Evolutionary conservation across 805 yeast genomes (phyloP), one percentile per base, ranked within the genome.

Genomic region (Saturnispora ahearnii): DNA sequence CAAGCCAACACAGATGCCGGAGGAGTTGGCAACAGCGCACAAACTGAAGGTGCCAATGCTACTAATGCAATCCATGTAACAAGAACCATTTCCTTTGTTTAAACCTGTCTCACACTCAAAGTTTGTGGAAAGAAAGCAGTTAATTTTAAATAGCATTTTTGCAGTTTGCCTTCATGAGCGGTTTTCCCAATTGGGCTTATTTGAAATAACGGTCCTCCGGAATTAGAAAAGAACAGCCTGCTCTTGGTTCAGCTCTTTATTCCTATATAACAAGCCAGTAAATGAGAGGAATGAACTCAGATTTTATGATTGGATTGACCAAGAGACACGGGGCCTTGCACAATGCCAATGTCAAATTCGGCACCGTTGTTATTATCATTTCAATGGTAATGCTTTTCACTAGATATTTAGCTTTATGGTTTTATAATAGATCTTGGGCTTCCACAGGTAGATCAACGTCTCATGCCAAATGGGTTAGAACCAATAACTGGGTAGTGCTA

Each of bases 341-440:
- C 59, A 71, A 56, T 49, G 75, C 74, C 40, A 84, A 84, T 59
- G 57, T 81, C 43, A 73, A 74, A 45, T 84, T 77, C 58, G 93
- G 91, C 0, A 77, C 79, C 56, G 57, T 73, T 11, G 62, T 79
- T 0, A 61, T 82, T 6, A 57, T 66, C 1, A 49, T 77, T 3
- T 67, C 81, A 1, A 44, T 72, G 0, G 42, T 68, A 0, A 77
- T 78, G 52, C 51, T 77, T 0, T 26, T 62, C 0, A 58, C 63
- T 24, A 57, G 78, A 11, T 61, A 61, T n/a, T 43, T 64, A 1
- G 54, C 71, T 12, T 61, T 73, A 37, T 58, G 58, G 33, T 52
- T 63, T 10, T 67, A 71, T 52, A 55, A 64, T 26, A 56, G 54
- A 33, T 59, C 62, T 30, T 73, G 79, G 78, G 51, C 58, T 8